Base-by-base conservation (phyloP, 1,284 basidiomycete genomes). In the Laetiporus sulphureus region DNA sequence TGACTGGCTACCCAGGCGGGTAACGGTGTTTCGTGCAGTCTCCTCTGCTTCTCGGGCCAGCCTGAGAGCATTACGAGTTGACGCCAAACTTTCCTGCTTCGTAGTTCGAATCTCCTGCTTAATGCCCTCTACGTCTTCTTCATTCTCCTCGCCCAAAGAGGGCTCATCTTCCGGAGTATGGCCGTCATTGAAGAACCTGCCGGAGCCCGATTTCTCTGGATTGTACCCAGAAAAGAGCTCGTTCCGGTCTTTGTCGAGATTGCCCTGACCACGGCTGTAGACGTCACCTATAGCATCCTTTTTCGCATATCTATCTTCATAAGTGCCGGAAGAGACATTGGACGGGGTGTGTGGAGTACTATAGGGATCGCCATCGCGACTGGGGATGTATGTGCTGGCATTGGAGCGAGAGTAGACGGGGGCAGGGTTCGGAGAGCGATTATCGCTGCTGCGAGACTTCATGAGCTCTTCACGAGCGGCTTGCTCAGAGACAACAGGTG, bases 11-110 rank as follows among this genome's bases (percentile, higher is more conserved):
- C 89, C 94, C 13, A 99, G 76, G 58, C 81, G 88, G 50, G 68
- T 69, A 33, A 99, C 66, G 11, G 95, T 99, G 50, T 83, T 84
- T 41, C 87, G 71, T 18, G 91, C 96, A 5, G 90, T 96, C 64
- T 99, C 96, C 64, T 98, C 95, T 1, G 95, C 92, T 64, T 99
- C 92, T 12, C 88, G 75, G 18, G 94, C 95, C 59, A 98, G 74
- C 38, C 92, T 77, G 37, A 99, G 73, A 3, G 95, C 94, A 64
- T 99, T 98, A 53, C 94, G 73, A 1, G 93, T 91, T 19, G 87
- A 89, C 45, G 83, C 84, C 36, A 96, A 83, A 59, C 82, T 87
- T 56, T 99, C 95, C 64, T 97, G 92, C 68, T 99, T 99, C 51
- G 91, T 67, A 58, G 79, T 90, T 41, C 85, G 77, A 53, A 91